These are phyloP conservation scores for Fusarium metavorans DNA, from an alignment of 2,329 filamentous ascomycete species.

Conservation along the genomic window DNA sequence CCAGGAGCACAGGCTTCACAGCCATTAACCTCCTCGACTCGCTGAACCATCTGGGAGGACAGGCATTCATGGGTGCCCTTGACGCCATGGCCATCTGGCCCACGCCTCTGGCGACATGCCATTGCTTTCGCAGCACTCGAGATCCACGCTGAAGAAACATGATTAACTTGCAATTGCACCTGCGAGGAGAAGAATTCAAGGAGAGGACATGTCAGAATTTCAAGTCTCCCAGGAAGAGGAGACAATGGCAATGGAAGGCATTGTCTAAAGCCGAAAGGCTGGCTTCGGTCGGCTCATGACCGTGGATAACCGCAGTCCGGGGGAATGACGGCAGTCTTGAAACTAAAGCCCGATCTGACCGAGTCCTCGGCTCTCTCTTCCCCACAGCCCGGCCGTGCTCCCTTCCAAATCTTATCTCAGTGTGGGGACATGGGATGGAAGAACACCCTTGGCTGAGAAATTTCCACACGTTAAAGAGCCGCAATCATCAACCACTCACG, in stretches of 20 bases:
- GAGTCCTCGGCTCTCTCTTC: slow-evolving; percentile 34
- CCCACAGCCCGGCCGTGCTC: slow-evolving; percentile 38
- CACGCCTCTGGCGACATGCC: slow-evolving; percentile 58
- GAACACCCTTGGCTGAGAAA: background rate
- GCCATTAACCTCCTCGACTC: slow-evolving; percentile 62
- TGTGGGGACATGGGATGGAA: slow-evolving; percentile 13
- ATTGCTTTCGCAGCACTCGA: slow-evolving; percentile 63
- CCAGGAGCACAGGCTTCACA: slow-evolving; percentile 84
- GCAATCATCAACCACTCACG: slow-evolving; percentile 3
- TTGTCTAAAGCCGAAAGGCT: slow-evolving; percentile 47
- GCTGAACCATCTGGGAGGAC: slow-evolving; percentile 61
- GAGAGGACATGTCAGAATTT: slow-evolving; percentile 20
- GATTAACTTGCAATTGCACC: slow-evolving; percentile 25
- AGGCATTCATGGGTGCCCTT: slow-evolving; percentile 44
- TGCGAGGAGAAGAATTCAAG: slow-evolving; percentile 33
- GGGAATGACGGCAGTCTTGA: slow-evolving; percentile 39
- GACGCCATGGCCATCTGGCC: slow-evolving; percentile 50
- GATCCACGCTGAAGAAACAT: slow-evolving; percentile 70
- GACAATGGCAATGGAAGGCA: slow-evolving; percentile 30
- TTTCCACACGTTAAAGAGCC: slow-evolving; percentile 35
- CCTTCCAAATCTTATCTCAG: slow-evolving; percentile 15
- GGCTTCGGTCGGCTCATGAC: slow-evolving; percentile 47
- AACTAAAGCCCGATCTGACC: slow-evolving; percentile 39
- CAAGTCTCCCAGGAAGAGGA: slow-evolving; percentile 36
- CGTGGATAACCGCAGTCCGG: slow-evolving; percentile 55